Base-by-base conservation (phyloP, 2,329 filamentous ascomycete genomes). In the Epichloe brachyelytri region DNA sequence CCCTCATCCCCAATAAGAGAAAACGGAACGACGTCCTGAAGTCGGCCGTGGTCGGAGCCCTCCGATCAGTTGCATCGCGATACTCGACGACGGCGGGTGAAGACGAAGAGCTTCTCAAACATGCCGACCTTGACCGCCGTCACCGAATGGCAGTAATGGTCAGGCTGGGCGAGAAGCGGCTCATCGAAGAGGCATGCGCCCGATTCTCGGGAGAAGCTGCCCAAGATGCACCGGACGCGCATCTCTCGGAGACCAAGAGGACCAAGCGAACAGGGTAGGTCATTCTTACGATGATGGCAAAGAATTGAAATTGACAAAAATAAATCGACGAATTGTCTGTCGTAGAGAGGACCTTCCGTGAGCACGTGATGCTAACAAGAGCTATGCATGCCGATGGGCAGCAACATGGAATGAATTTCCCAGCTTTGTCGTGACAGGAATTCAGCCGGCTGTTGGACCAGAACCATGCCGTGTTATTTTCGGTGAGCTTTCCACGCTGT, bases 151-250 rank as follows among this genome's bases (percentile, higher is more conserved):
- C 86, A 0, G 60, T 82, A 20, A 69, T 77, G 48, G 83, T 89
- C 37, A 77, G 86, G 53, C 66, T 82, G 3, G 86, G 86, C 14
- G 86, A 91, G 66, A 88, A 88, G 64, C 73, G 75, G 57, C 70
- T 90, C 5, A 62, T 89, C 22, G 66, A 72, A 51, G 73, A 80
- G 59, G 71, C 80, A 1, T 71, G 76, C 53, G 57, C 54, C 11
- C 58, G 66, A 14, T 55, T 66, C 3, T 46, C 65, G 63, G 56
- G 20, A 30, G 39, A 62, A 40, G 26, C 49, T 20, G 53, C 70
- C 19, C 51, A 51, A 20, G 48, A 48, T 17, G 37, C 43, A 11
- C 19, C 36, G 8, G 61, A 62, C 22, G 56, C 56, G 8, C 51
- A 59, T 37, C 33, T 50, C n/a, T 59, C 57, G 17, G 57, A 64